A percentile compares a stretch with the other conserved stretches of the same genome.
These are phyloP conservation scores for Athelia sp. DNA, from an alignment of 1,284 basidiomycete genomes.

Conservation along the genomic window DNA sequence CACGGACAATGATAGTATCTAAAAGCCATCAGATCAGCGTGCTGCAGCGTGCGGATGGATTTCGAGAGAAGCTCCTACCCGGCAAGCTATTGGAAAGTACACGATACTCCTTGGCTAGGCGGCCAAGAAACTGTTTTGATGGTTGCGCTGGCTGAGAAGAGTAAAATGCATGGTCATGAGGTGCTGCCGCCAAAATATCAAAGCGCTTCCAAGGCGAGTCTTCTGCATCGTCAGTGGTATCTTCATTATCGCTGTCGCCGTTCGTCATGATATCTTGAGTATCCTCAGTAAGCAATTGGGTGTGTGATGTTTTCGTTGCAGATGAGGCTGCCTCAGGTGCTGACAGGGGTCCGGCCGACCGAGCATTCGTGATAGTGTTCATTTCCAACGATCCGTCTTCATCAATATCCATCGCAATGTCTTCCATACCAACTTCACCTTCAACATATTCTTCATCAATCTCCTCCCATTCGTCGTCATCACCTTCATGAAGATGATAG, in stretches of 20 bases:
- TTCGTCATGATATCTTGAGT: neutral
- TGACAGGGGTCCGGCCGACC: slow-evolving; percentile 2
- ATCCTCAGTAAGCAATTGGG: neutral
- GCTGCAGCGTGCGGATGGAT: neutral
- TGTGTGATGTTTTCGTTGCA: neutral
- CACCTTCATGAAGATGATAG: slow-evolving; percentile 22
- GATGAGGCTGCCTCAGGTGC: neutral
- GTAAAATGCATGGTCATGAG: slow-evolving; percentile 78
- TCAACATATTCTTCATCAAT: slow-evolving; percentile 20
- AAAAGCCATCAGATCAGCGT: neutral
- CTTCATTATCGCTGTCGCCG: neutral
- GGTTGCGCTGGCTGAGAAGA: slow-evolving; percentile 55
- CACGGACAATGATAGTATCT: slow-evolving; percentile 71
- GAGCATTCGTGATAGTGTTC: slow-evolving; percentile 7
- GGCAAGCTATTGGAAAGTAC: slow-evolving; percentile 77
- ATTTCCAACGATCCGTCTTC: slow-evolving; percentile 2
- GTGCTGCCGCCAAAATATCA: slow-evolving; percentile 69
- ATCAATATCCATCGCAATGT: slow-evolving; percentile 2
- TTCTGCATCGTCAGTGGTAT: slow-evolving; percentile 11
- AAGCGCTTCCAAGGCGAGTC: slow-evolving; percentile 69
- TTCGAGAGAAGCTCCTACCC: slow-evolving; percentile 40
- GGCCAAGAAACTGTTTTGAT: slow-evolving; percentile 67
- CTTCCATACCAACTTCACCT: neutral
- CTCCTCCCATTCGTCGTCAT: slow-evolving; percentile 34
- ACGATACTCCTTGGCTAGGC: slow-evolving; percentile 81